Conservation (phyloP, 2,329 filamentous ascomycete species). For the Clathrospora elynae region DNA sequence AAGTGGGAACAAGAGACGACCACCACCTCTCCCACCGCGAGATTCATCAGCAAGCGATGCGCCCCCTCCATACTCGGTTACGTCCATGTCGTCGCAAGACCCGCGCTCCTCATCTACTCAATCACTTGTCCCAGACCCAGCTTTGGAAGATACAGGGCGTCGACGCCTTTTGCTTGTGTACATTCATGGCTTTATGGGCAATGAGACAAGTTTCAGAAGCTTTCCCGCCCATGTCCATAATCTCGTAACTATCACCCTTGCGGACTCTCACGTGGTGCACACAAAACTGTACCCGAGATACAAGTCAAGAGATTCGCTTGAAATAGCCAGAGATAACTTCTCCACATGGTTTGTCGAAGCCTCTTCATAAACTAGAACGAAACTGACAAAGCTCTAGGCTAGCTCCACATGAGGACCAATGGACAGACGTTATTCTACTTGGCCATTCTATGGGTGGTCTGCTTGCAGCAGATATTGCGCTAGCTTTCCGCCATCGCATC, state of each 20-base stretch:
- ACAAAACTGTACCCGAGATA: conserved; percentile 85
- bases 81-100: conserved; percentile 45
- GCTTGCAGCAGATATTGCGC: conserved; percentile 75
- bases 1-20: conserved; percentile 13
- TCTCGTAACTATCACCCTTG: conserved; percentile 68
- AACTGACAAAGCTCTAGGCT: conserved; percentile 60
- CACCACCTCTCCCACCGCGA: conserved; percentile 44
- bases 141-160: conserved; percentile 39
- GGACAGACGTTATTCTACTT: conserved; percentile 79
- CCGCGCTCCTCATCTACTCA: conserved; percentile 54
- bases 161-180: conserved; percentile 75
- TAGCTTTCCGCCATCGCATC: conserved; percentile 77
- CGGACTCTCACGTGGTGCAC: conserved; percentile 78
- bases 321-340: conserved; percentile 79
- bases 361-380: not conserved
- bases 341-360: conserved; percentile 65
- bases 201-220: conserved; percentile 82
- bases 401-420: conserved; percentile 72
- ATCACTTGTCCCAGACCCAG: conserved; percentile 50
- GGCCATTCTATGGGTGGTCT: conserved; percentile 92
- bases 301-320: conserved; percentile 73
- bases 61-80: conserved; percentile 26
- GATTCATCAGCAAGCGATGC: conserved; percentile 15
- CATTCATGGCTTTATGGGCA: conserved; percentile 89
- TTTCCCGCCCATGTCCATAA: conserved; percentile 88